Percentiles rank a stretch among this genome's conserved stretches.
phyloP scores from a whole-genome alignment of 2,329 filamentous ascomycete species.

The Cytospora paraplurivora region DNA sequence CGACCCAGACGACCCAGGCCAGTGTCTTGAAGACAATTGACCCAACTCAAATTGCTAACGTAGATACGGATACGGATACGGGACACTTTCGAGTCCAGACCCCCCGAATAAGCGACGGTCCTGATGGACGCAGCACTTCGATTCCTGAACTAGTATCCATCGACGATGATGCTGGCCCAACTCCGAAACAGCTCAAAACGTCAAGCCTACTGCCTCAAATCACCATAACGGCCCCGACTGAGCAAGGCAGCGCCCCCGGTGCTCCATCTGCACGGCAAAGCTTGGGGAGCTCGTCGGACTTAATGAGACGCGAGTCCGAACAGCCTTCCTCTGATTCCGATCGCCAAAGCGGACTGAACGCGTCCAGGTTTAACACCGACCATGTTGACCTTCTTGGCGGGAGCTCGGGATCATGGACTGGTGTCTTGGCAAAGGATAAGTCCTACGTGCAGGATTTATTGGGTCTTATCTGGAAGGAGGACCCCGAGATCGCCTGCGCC shows the following conservation, averaged over 20 bases:
- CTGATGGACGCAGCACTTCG: not conserved
- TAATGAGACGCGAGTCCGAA: not conserved
- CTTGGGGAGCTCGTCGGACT: not conserved
- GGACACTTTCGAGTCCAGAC: not conserved
- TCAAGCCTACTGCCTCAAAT: not conserved
- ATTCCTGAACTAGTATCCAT: not conserved
- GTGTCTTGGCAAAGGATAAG: not conserved
- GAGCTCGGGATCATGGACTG: slow-evolving; percentile 9
- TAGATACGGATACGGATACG: not conserved
- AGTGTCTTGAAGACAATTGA: not conserved
- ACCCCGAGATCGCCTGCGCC: not conserved
- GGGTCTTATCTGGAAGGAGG: not conserved
- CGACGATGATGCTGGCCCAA: not conserved
- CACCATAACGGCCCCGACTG: not conserved
- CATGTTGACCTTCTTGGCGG: not conserved
- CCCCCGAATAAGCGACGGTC: not conserved
- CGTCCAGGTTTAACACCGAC: slow-evolving; percentile 4
- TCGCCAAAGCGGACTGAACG: slow-evolving; percentile 8
- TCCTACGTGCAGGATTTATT: slow-evolving; percentile 1
- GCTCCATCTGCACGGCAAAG: not conserved
- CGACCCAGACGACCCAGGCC: not conserved
- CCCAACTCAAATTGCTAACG: not conserved
- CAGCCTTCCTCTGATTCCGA: not conserved
- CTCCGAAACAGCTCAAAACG: not conserved
- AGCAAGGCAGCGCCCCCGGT: not conserved